These are phyloP conservation scores for Leccinum subtestaceum DNA, from an alignment of 768 basidiomycete genomes.

Conservation along the genomic window DNA sequence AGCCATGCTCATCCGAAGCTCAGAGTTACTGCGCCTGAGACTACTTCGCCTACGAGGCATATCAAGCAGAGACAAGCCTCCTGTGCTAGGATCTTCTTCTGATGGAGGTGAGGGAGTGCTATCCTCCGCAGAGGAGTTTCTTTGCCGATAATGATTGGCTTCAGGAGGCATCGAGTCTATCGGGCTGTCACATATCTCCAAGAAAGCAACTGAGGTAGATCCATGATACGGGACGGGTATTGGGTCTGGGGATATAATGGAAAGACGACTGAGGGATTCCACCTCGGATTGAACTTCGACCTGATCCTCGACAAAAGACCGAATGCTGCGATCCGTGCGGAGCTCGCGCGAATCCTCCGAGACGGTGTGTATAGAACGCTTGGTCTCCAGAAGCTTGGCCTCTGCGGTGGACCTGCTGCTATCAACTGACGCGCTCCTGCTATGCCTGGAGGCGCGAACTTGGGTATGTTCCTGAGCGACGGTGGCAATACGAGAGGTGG, in stretches of 20 bases:
- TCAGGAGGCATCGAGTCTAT: slow-evolving; percentile 19
- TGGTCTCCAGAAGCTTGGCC: slow-evolving; percentile 19
- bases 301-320: slow-evolving; percentile 17
- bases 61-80: slow-evolving; percentile 31
- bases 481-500: slow-evolving; percentile 8
- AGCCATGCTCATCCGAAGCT: slow-evolving; percentile 42
- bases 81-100: slow-evolving; percentile 32
- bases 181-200: slow-evolving; percentile 35
- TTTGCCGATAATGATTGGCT: slow-evolving; percentile 14
- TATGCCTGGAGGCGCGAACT: slow-evolving; percentile 9
- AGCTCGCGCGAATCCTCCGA: slow-evolving; percentile 28
- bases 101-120: slow-evolving; percentile 30
- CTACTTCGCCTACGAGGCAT: slow-evolving; percentile 57
- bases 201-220: slow-evolving; percentile 29
- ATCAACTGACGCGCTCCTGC: slow-evolving; percentile 19
- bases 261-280: slow-evolving; percentile 23
- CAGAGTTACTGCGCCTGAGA: slow-evolving; percentile 54
- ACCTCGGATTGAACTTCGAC: slow-evolving; percentile 22
- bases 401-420: slow-evolving; percentile 15
- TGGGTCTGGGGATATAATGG: slow-evolving; percentile 41
- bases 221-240: slow-evolving; percentile 47
- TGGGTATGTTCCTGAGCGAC: slow-evolving; percentile 14
- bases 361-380: slow-evolving; percentile 29
- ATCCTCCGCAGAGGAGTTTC: slow-evolving; percentile 17
- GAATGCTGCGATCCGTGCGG: slow-evolving; percentile 13